These are phyloP conservation scores for Xylaria bambusicola DNA, from an alignment of 495 filamentous ascomycete species.

Conservation along the genomic window DNA sequence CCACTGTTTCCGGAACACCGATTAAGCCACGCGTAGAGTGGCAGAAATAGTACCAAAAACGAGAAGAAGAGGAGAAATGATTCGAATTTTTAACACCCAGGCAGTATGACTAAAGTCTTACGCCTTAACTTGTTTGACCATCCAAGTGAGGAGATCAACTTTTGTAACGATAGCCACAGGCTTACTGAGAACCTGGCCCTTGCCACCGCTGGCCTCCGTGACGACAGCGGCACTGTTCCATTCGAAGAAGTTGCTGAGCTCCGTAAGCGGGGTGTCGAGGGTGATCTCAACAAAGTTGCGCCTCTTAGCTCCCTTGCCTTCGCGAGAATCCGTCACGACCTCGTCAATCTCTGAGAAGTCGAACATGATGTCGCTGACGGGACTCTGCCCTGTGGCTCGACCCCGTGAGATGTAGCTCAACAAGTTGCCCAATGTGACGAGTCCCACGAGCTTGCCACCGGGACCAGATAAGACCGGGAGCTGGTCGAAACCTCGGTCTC, in stretches of 20 bases:
- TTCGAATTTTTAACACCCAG: background rate
- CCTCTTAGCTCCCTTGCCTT: slow-evolving; percentile 51
- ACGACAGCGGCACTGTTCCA: slow-evolving; percentile 97
- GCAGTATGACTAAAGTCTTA: slow-evolving; percentile 1
- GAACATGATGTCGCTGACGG: slow-evolving; percentile 92
- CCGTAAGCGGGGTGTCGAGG: slow-evolving; percentile 78
- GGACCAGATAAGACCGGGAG: slow-evolving; percentile 79
- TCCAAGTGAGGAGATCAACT: slow-evolving; percentile 90
- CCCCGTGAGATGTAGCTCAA: slow-evolving; percentile 84
- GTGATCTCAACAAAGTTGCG: slow-evolving; percentile 93
- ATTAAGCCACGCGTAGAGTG: slow-evolving; percentile 9
- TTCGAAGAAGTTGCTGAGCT: slow-evolving; percentile 89
- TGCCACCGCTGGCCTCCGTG: slow-evolving; percentile 62
- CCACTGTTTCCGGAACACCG: slow-evolving; percentile 21
- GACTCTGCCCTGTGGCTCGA: slow-evolving; percentile 68
- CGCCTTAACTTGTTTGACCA: slow-evolving; percentile 71
- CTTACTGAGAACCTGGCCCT: slow-evolving; percentile 60
- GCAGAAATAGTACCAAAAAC: background rate
- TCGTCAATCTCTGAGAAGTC: slow-evolving; percentile 84
- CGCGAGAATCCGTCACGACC: slow-evolving; percentile 79
- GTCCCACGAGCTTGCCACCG: slow-evolving; percentile 74
- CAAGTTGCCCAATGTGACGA: slow-evolving; percentile 93
- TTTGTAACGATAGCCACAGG: slow-evolving; percentile 93
- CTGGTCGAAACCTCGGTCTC: slow-evolving; percentile 95
- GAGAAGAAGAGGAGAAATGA: background rate